These are phyloP conservation scores for Zizania palustris DNA, from an alignment of 202 grass and related monocot species.

Conservation along the genomic window DNA sequence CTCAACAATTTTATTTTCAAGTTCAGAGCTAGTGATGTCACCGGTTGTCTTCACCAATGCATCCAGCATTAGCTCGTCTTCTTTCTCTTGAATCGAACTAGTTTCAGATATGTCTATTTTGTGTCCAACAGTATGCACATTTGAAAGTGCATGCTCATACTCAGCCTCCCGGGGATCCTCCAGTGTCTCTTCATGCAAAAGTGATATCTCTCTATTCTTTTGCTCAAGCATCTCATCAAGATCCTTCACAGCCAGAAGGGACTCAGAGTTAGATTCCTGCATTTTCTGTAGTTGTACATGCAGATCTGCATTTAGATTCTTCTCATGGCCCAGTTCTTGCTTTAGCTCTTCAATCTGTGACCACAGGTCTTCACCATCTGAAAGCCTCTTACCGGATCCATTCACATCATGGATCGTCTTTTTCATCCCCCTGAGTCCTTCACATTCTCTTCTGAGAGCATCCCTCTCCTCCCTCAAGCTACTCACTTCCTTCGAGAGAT, in stretches of 20 bases:
- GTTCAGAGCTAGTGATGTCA: conserved; percentile 41
- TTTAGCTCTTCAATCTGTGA: conserved; percentile 78
- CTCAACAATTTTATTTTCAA: conserved; percentile 80
- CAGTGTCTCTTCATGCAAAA: conserved; percentile 48
- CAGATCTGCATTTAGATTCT: conserved; percentile 73
- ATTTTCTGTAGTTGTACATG: conserved; percentile 84
- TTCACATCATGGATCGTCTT: conserved; percentile 54
- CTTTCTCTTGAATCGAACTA: conserved; percentile 49
- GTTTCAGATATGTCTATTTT: conserved; percentile 57
- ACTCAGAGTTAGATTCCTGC: conserved; percentile 94
- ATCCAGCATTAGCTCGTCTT: conserved; percentile 74
- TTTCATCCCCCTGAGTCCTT: conserved; percentile 55
- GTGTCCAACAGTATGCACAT: conserved; percentile 52
- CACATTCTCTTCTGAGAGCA: conserved; percentile 74
- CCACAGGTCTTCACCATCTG: conserved; percentile 57
- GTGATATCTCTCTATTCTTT: conserved; percentile 69
- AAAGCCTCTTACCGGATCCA: conserved; percentile 52
- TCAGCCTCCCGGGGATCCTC: conserved; percentile 52
- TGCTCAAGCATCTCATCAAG: conserved; percentile 89
- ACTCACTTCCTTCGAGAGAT: conserved; percentile 76
- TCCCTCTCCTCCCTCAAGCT: conserved; percentile 81
- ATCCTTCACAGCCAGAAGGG: conserved; percentile 87
- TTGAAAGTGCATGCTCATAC: conserved; percentile 54
- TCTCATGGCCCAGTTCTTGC: conserved; percentile 78
- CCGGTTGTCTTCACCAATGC: conserved; percentile 62